Percentiles rank a stretch among this genome's conserved stretches.
phyloP scores from a whole-genome alignment of 2,329 filamentous ascomycete species.

The Zymoseptoria ardabiliae region DNA sequence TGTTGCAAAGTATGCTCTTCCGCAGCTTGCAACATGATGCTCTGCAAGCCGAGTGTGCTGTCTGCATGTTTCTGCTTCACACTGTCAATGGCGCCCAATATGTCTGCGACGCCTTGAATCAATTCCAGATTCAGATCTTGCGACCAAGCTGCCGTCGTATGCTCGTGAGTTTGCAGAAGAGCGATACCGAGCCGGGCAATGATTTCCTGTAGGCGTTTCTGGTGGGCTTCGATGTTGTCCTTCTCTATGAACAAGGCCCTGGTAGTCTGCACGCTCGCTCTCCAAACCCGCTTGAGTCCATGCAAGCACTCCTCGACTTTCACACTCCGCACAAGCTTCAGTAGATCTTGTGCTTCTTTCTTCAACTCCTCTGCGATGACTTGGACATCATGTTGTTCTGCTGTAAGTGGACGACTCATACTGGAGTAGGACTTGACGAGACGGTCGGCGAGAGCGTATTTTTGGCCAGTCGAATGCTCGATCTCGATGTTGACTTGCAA shows the following conservation, averaged over 20 bases:
- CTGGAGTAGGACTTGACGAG: not conserved
- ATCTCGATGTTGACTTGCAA: not conserved
- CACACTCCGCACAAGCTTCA: not conserved
- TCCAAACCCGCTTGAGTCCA: conserved; percentile 40
- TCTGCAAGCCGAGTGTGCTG: not conserved
- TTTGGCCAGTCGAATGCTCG: not conserved
- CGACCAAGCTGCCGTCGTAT: no score
- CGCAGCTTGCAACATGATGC: not conserved
- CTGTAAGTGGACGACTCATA: not conserved
- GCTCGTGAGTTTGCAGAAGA: not conserved
- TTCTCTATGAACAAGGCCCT: not conserved
- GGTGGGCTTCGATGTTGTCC: not conserved
- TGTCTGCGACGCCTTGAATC: not conserved
- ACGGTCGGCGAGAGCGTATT: not conserved
- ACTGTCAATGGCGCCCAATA: not conserved
- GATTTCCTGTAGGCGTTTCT: not conserved
- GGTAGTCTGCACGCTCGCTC: not conserved
- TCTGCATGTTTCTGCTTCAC: not conserved
- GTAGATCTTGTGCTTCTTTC: not conserved
- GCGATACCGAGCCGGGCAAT: not conserved
- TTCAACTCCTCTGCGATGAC: not conserved
- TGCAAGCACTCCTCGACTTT: conserved; percentile 32
- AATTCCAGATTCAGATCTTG: not conserved
- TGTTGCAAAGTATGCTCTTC: not conserved
- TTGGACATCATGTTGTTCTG: not conserved